Evolutionary conservation across 1,139 yeast species (phyloP), one percentile per base, ranked within the genome.

Genomic region (Geotrichum carabidarum): DNA sequence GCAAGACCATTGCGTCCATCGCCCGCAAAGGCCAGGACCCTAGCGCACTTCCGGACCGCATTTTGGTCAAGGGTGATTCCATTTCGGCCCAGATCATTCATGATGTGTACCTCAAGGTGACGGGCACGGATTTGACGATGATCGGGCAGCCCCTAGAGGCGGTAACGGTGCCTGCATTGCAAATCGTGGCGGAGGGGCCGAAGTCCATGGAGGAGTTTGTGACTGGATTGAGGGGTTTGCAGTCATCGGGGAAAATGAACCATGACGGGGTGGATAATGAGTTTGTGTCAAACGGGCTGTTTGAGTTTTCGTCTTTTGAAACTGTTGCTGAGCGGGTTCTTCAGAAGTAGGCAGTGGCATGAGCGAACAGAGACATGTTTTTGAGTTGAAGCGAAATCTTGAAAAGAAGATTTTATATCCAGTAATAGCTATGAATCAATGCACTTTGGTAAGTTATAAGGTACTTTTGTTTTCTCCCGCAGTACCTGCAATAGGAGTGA

Each of bases 51-150:
- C 83, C 84, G 31, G 77, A 78, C 58, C 58, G 57, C 12, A 59
- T 82, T 32, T 69, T 74, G 60, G 64, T 81, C 40, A 72, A 70
- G 49, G 77, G 83, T 27, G 80, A 74, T 41, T 60, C 59, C 36
- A 63, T 74, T 42, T 63, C 80, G 0, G 65, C 73, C 43, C 72
- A 72, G 58, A 75, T 77, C 12, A 65, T 78, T 1, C 70, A 74
- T 53, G 66, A 68, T 11, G 67, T 64, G 42, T 80, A 75, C 62
- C 82, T 78, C 62, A 66, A 71, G 60, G 63, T 62, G 30, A 72
- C 77, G 57, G 66, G 71, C 42, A 74, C 73, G 52, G 71, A 67
- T 46, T 64, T 80, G 50, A 67, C 66, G 18, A 56, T 55, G 30
- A 71, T 42, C 11, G 36, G 31, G 11, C 34, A 22, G 11, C 54